Evolutionary conservation across 306 rosid species (phyloP), one percentile per base, ranked within the genome.

Genomic region (Prunus davidiana): DNA sequence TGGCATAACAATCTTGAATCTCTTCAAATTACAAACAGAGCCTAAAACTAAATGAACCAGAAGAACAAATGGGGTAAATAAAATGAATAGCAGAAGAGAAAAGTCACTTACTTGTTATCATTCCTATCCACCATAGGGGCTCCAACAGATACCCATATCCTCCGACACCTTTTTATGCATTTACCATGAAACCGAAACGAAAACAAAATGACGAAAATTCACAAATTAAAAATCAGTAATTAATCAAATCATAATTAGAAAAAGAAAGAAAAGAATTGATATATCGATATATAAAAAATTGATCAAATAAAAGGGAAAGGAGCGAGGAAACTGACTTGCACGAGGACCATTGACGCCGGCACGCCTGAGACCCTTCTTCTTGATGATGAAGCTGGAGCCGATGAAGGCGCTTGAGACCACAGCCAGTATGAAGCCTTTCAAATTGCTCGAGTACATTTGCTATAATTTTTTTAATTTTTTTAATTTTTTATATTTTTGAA

Each of bases 121-220:
- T 93, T 83, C 97, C 97, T 27, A 93, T 67, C 97, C 97, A 93
- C 97, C 97, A 90, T 10, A 93, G 93, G 64, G 97, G 96, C 68
- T 93, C 89, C 4, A 83, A 81, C 69, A 93, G 84, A 78, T 93
- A 93, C 19, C 97, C 96, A 84, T 93, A 93, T 58, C 97, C 97
- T 25, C 97, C 97, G 20, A 82, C 87, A 84, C 93, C 97, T 92
- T 79, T 38, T 70, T 14, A 67, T 19, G n/a, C 61, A 65, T 27
- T 69, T 28, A 74, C 55, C 55, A 73, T 4, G 2, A 51, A 78
- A 24, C 49, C 62, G 66, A 52, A 64, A 64, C 9, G 43, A 27
- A 19, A 52, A 49, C 15, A 67, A 73, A 18, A 6, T 38, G 43
- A 38, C 2, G 9, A 38, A 38, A 38, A 38, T 38, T 38, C 9